These are phyloP conservation scores for Neurospora sp. DNA, from an alignment of 495 filamentous ascomycete species.

Conservation along the genomic window DNA sequence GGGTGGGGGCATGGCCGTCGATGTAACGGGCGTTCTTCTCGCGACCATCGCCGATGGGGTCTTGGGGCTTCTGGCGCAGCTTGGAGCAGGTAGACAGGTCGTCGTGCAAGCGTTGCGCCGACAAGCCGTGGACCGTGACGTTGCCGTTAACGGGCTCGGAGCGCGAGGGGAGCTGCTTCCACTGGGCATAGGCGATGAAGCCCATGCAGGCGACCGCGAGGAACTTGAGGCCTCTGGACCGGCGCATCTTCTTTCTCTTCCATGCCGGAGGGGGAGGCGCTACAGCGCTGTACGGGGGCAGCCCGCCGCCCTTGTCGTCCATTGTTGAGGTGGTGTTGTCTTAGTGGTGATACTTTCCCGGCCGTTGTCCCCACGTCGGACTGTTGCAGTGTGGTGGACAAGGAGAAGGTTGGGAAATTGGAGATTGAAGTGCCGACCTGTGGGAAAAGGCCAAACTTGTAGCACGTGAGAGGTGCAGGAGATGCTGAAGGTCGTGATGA, in stretches of 20 bases:
- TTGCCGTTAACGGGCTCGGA: slow-evolving; percentile 1
- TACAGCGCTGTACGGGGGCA: slow-evolving; percentile 14
- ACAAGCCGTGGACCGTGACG: slow-evolving; percentile 19
- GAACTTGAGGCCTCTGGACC: slow-evolving; percentile 24
- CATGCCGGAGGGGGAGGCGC: slow-evolving; percentile 7
- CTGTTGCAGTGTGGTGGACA: neutral
- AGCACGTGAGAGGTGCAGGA: no score
- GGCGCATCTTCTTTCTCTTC: slow-evolving; percentile 18
- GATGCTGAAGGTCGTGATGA: neutral
- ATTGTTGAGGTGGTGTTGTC: slow-evolving; percentile 3
- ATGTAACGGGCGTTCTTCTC: slow-evolving; percentile 39
- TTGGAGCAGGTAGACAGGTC: slow-evolving; percentile 29
- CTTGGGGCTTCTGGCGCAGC: slow-evolving; percentile 30
- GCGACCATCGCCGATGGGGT: slow-evolving; percentile 35
- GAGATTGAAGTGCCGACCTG: neutral
- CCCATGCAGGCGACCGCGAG: slow-evolving; percentile 27
- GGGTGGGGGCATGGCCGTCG: slow-evolving; percentile 34
- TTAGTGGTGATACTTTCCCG: neutral
- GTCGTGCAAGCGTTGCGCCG: slow-evolving; percentile 29
- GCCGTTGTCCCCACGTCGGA: neutral
- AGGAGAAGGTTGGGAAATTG: neutral
- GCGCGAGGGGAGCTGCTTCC: slow-evolving; percentile 29
- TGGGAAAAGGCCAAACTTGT: neutral
- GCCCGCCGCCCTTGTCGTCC: slow-evolving; percentile 13
- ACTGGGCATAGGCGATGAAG: slow-evolving; percentile 40